phyloP scores from a whole-genome alignment of 495 filamentous ascomycete species.

The Pseudotulostoma volvatum region DNA sequence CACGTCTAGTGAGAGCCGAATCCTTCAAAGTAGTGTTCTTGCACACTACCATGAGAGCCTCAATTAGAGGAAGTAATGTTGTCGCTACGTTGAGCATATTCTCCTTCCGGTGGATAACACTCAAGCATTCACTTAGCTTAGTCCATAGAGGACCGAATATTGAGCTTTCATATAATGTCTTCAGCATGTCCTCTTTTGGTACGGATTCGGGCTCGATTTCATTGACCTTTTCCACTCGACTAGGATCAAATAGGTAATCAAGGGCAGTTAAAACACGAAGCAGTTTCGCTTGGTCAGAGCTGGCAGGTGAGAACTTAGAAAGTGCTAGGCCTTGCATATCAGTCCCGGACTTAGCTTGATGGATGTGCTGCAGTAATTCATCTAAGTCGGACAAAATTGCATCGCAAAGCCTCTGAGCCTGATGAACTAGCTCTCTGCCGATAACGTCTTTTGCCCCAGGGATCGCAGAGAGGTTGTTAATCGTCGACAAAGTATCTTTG shows the following conservation, averaged over 20 bases:
- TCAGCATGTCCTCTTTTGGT: slow-evolving; percentile 59
- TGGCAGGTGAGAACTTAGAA: slow-evolving; percentile 86
- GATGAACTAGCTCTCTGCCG: slow-evolving; percentile 71
- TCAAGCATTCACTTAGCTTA: slow-evolving; percentile 83
- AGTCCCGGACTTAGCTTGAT: slow-evolving; percentile 70
- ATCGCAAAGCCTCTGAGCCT: slow-evolving; percentile 69
- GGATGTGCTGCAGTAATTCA: slow-evolving; percentile 73
- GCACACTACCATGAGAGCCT: slow-evolving; percentile 97
- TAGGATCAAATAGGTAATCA: slow-evolving; percentile 82
- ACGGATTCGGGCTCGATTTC: slow-evolving; percentile 37
- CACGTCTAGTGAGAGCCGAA: slow-evolving; percentile 36
- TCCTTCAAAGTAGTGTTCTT: slow-evolving; percentile 83
- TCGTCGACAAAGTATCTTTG: slow-evolving; percentile 87
- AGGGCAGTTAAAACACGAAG: slow-evolving; percentile 86
- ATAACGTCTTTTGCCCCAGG: slow-evolving; percentile 82
- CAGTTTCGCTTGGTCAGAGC: slow-evolving; percentile 89
- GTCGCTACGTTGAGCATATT: slow-evolving; percentile 95
- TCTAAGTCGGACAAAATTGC: slow-evolving; percentile 72
- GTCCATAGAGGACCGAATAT: slow-evolving; percentile 85
- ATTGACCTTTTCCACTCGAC: slow-evolving; percentile 39
- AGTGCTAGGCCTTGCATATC: slow-evolving; percentile 90
- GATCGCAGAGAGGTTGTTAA: slow-evolving; percentile 91
- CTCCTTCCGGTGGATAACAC: slow-evolving; percentile 73
- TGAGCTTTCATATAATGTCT: slow-evolving; percentile 73
- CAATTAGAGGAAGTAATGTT: slow-evolving; percentile 82